A percentile compares a stretch with the other conserved stretches of the same genome.
These are phyloP conservation scores for Aspergillus taichungensis DNA, from an alignment of 495 filamentous ascomycete genomes.

Conservation along the genomic window DNA sequence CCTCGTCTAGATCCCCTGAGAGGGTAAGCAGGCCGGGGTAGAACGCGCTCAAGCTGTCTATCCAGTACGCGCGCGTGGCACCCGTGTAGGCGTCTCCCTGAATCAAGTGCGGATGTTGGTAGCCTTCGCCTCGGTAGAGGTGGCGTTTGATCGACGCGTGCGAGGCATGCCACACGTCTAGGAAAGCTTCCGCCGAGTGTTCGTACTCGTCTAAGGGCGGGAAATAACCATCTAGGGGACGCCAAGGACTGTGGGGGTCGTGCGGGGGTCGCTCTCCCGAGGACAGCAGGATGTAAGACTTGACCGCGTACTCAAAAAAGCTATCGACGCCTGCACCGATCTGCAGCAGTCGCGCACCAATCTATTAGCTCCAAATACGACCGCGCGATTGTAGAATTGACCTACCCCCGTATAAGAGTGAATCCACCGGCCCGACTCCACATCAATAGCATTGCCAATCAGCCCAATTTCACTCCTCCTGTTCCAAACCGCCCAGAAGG, in stretches of 20 bases:
- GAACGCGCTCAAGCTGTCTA: constrained; percentile 90
- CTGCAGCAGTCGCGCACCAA: constrained; percentile 18
- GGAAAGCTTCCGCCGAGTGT: constrained; percentile 67
- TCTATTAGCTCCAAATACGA: constrained; percentile 9
- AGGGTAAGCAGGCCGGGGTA: constrained; percentile 86
- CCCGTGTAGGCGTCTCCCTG: constrained; percentile 86
- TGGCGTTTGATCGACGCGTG: constrained; percentile 82
- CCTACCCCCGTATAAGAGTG: constrained; percentile 67
- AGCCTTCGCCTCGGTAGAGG: constrained; percentile 53
- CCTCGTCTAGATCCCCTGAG: constrained; percentile 83
- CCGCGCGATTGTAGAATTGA: background rate
- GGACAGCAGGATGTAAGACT: constrained; percentile 83
- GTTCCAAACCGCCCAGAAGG: constrained; percentile 93
- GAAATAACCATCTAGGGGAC: constrained; percentile 36
- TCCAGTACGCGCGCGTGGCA: constrained; percentile 74
- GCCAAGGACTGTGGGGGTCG: constrained; percentile 29
- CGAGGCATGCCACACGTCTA: constrained; percentile 76
- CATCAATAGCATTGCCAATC: constrained; percentile 88
- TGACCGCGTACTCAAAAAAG: constrained; percentile 97
- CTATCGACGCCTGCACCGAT: constrained; percentile 95
- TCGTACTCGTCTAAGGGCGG: constrained; percentile 51
- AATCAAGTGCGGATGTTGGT: constrained; percentile 83
- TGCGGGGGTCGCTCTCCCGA: constrained; percentile 37
- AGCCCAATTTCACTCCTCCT: constrained; percentile 76
- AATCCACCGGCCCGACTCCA: constrained; percentile 85